A percentile compares a stretch with the other conserved stretches of the same genome.
phyloP scores from a whole-genome alignment of 345 rosid species.

The Citrus maxima region DNA sequence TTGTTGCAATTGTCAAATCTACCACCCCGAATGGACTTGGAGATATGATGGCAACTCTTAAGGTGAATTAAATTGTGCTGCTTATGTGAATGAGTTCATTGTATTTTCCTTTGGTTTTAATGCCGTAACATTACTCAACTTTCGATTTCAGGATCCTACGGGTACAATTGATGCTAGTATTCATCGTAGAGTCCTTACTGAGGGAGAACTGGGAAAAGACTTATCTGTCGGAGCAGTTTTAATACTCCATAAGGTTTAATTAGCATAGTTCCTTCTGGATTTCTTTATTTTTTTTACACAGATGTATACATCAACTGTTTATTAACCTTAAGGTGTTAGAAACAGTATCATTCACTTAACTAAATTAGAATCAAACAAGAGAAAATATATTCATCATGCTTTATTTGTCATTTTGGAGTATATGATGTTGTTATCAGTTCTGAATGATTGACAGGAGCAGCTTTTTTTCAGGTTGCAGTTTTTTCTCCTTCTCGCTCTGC shows the following conservation, averaged over 20 bases:
- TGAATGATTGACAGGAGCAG: conserved; percentile 12
- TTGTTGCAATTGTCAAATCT: conserved; percentile 70
- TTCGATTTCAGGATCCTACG: conserved; percentile 66
- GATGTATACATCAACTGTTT: not conserved
- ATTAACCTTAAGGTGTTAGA: not conserved
- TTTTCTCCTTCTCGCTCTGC: conserved; percentile 51
- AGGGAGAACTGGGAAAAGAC: conserved; percentile 53
- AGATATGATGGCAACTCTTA: conserved; percentile 74
- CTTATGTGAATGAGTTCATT: not conserved
- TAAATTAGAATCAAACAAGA: not conserved
- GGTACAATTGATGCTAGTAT: conserved; percentile 75
- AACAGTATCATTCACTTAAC: not conserved
- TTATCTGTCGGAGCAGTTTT: conserved; percentile 70
- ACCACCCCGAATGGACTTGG: conserved; percentile 77
- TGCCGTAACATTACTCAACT: not conserved
- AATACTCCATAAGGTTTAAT: conserved; percentile 59
- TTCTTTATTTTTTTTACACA: not conserved
- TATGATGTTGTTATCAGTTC: conserved; percentile 2
- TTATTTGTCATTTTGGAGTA: not conserved
- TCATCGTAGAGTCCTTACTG: conserved; percentile 54
- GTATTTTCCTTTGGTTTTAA: not conserved
- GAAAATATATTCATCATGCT: not conserved
- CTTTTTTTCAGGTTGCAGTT: conserved; percentile 65
- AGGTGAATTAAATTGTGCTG: conserved; percentile 40
- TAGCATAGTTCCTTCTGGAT: conserved; percentile 1